These are phyloP conservation scores for Pilatotrama ljubarskyi DNA, from an alignment of 768 basidiomycete genomes.

Conservation along the genomic window DNA sequence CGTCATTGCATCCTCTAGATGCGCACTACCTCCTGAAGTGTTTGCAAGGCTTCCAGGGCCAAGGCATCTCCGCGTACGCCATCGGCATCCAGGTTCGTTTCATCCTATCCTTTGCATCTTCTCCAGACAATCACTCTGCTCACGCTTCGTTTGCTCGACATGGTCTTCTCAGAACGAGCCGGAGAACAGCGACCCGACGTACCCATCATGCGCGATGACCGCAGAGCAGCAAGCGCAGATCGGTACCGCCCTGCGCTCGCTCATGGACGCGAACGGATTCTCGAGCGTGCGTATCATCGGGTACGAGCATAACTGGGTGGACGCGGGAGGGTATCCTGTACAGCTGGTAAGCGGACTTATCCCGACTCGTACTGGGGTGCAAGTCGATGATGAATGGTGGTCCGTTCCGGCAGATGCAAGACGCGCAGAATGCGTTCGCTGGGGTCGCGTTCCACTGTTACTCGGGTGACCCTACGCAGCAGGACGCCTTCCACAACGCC, in stretches of 20 bases:
- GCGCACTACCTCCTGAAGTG: slow-evolving; percentile 73
- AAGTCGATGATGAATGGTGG: too few species aligned
- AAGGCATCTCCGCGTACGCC: slow-evolving; percentile 63
- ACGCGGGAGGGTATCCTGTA: slow-evolving; percentile 63
- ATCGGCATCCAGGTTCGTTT: slow-evolving; percentile 51
- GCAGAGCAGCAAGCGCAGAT: slow-evolving; percentile 58
- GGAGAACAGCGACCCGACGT: slow-evolving; percentile 59
- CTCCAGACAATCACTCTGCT: too few species aligned
- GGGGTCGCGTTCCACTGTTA: slow-evolving; percentile 80
- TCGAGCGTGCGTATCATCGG: slow-evolving; percentile 61
- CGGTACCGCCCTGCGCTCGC: slow-evolving; percentile 52
- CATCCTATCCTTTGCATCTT: neutral
- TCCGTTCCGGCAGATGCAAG: slow-evolving; percentile 54
- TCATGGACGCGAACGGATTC: slow-evolving; percentile 65
- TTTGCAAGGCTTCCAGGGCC: slow-evolving; percentile 62
- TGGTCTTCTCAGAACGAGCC: slow-evolving; percentile 49
- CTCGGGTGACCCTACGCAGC: slow-evolving; percentile 50
- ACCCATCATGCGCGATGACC: slow-evolving; percentile 62
- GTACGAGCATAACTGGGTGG: slow-evolving; percentile 74
- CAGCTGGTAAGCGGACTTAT: slow-evolving; percentile 42
- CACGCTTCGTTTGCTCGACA: neutral
- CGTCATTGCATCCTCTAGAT: slow-evolving; percentile 41
- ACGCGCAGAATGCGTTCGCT: slow-evolving; percentile 52
- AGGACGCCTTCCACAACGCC: slow-evolving; percentile 55
- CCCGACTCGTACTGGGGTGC: neutral